Conservation (phyloP, 805 yeast species). For the Komagataella mondaviorum region DNA sequence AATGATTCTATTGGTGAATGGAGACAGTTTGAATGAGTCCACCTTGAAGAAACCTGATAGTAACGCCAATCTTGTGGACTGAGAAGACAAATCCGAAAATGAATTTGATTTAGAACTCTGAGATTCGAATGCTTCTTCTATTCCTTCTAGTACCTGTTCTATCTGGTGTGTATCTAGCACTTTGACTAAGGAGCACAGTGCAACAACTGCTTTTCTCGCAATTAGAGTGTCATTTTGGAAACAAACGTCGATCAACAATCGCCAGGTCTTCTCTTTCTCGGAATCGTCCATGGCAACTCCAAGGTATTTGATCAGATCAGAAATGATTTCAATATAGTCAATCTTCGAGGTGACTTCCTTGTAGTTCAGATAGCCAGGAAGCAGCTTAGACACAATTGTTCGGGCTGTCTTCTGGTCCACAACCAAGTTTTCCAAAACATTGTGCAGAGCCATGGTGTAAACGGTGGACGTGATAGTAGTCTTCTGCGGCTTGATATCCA, state of each 20-base stretch:
- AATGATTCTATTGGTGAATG: background rate
- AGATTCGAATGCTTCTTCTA: background rate
- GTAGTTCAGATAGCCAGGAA: constrained; percentile 23
- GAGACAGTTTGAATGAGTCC: background rate
- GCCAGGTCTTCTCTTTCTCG: constrained; percentile 12
- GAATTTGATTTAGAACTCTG: background rate
- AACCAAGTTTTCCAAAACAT: constrained; percentile 22
- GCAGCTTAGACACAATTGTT: constrained; percentile 20
- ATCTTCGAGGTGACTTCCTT: constrained; percentile 17
- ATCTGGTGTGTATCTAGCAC: constrained; percentile 11
- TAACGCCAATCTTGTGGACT: background rate
- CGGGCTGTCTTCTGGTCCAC: constrained; percentile 9
- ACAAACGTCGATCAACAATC: constrained; percentile 19
- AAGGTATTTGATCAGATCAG: constrained; percentile 37
- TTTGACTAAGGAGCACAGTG: constrained; percentile 20
- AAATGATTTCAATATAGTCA: constrained; percentile 48
- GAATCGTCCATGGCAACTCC: constrained; percentile 14
- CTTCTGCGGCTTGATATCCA: constrained; percentile 11
- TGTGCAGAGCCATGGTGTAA: constrained; percentile 37
- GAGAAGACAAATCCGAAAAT: background rate
- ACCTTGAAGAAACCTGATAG: background rate
- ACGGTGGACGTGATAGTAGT: constrained; percentile 30
- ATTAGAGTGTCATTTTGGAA: constrained; percentile 29
- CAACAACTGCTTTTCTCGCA: constrained; percentile 28
- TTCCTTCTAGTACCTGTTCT: constrained; percentile 7